phyloP scores from a whole-genome alignment of 192 early-diverging fungal genomes.

The Dissophora ornata region DNA sequence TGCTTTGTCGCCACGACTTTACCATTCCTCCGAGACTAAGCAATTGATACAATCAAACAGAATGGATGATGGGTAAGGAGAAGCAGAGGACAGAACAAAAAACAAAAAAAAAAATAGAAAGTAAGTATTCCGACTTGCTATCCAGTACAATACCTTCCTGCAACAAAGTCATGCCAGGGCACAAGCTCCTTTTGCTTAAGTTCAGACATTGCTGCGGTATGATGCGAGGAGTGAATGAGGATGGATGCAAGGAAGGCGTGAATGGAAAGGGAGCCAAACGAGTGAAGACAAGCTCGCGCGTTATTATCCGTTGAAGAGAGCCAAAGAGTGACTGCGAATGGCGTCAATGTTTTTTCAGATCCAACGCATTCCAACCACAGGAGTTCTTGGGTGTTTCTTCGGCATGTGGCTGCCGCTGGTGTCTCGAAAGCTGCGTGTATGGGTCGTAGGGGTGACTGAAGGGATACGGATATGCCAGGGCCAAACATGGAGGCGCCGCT shows the following conservation, averaged over 20 bases:
- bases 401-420: too few relatives aligned
- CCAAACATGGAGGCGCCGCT: too few relatives aligned
- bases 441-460: too few relatives aligned
- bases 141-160: slow-evolving; percentile 39
- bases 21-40: slow-evolving; percentile 53
- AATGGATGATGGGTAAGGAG: too few relatives aligned
- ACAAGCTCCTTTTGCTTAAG: slow-evolving; percentile 44
- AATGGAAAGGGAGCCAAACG: background rate
- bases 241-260: background rate
- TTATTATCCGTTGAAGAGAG: background rate
- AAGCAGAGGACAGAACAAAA: slow-evolving; percentile 2
- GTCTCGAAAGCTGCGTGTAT: too few relatives aligned
- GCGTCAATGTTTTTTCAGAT: slow-evolving; percentile 18
- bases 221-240: background rate
- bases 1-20: background rate
- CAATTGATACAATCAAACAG: too few relatives aligned
- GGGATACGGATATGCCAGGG: too few relatives aligned
- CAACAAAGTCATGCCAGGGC: slow-evolving; percentile 53
- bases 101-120: background rate
- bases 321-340: slow-evolving; percentile 13
- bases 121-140: background rate
- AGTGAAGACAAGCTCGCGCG: background rate
- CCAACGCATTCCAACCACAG: too few relatives aligned
- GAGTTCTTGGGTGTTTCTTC: too few relatives aligned
- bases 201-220: slow-evolving; percentile 12